Base-by-base conservation (phyloP, 176 grass and related monocot genomes). In the Oryza glumipatula region DNA sequence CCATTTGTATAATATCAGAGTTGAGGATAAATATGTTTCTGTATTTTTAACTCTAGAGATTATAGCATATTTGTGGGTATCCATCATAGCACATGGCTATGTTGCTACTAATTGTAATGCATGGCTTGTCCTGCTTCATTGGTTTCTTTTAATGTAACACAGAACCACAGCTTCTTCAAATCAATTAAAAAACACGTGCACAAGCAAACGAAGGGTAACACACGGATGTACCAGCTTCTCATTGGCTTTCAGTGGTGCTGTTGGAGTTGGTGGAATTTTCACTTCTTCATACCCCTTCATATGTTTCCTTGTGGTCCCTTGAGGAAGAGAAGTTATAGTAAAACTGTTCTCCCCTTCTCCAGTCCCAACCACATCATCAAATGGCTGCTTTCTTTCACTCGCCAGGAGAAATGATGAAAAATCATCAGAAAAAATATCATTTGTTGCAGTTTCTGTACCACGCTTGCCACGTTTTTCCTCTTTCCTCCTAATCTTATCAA, bases 271-370 rank as follows among this genome's bases (percentile, higher is more conserved):
- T 77, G 93, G 96, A 86, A 98, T 95, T 88, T 88, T 98, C 58
- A 98, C 95, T 88, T 98, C 96, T 84, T 98, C 96, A 72, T 95
- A 98, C n/a, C 95, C 95, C 51, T 77, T 89, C 89, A 82, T 81
- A 76, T 98, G 91, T 77, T 82, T 86, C 74, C 91, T 91, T 72
- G 77, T 93, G 73, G 96, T 98, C 76, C 96, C 96, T 93, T 88
- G 84, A 90, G 96, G 96, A 88, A 98, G 96, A 78, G 91, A 92
- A 66, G 82, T 92, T 76, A 92, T 70, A 80, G 83, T 65, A 87
- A 56, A 90, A 89, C 76, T 79, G 83, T 73, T 91, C 7, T 36
- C 26, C 21, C 90, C 87, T 76, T 95, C 91, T 54, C 93, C 96
- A 77, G 85, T 93, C 47, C 96, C 93, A 78, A 98, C 89, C 68